phyloP scores from a whole-genome alignment of 2,329 filamentous ascomycete species.

The Parastagonospora nodorum region DNA sequence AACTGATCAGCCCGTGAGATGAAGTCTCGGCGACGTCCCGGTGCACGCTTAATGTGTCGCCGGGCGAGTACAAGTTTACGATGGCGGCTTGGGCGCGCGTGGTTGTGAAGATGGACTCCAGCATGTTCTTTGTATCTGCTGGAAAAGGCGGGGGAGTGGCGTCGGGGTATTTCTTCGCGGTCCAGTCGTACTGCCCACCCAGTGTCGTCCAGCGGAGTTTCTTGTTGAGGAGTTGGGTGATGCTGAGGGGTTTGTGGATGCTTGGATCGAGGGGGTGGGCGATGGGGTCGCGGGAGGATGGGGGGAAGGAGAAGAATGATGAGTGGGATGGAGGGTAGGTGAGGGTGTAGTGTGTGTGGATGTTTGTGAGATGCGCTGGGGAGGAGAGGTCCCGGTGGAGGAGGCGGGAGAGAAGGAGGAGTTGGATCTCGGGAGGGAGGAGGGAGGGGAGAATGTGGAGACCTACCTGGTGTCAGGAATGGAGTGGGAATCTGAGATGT shows the following conservation, averaged over 20 bases:
- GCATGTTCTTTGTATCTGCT: slow-evolving; percentile 68
- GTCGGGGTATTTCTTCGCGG: slow-evolving; percentile 77
- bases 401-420: slow-evolving; percentile 70
- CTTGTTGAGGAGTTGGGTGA: slow-evolving; percentile 72
- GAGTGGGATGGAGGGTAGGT: slow-evolving; percentile 60
- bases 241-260: slow-evolving; percentile 75
- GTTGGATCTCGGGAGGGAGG: slow-evolving; percentile 71
- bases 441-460: slow-evolving; percentile 78
- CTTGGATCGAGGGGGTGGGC: slow-evolving; percentile 67
- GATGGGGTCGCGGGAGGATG: slow-evolving; percentile 24
- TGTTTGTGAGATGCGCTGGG: slow-evolving; percentile 79
- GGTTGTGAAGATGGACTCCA: slow-evolving; percentile 73
- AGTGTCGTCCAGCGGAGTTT: slow-evolving; percentile 93
- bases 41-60: slow-evolving; percentile 90
- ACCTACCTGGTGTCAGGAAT: slow-evolving; percentile 58
- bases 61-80: slow-evolving; percentile 88
- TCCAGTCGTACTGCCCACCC: slow-evolving; percentile 97
- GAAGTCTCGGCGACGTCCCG: slow-evolving; percentile 90
- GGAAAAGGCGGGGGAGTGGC: slow-evolving; percentile 75
- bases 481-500: too few relatives aligned
- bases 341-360: slow-evolving; percentile 81
- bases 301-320: slow-evolving; percentile 59
- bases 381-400: slow-evolving; percentile 79
- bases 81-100: slow-evolving; percentile 88
- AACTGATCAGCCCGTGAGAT: slow-evolving; percentile 76